A percentile compares a stretch with the other conserved stretches of the same genome.
Conservation (phyloP, 2,329 filamentous ascomycete species). For the Talaromyces albobiverticillius region DNA sequence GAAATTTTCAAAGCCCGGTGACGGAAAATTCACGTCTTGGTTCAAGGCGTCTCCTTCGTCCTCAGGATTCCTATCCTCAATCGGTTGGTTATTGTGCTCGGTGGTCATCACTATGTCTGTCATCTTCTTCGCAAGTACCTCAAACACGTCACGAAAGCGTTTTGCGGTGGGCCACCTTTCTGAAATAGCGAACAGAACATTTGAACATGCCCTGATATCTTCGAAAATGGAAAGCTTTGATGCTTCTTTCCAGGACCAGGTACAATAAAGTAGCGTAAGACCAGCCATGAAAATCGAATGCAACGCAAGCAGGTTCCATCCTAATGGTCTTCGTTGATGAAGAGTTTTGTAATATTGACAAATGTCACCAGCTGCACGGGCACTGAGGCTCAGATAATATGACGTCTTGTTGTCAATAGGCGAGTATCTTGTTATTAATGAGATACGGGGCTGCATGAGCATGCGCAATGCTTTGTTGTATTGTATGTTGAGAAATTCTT, state of each 20-base stretch:
- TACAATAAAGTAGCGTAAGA: neutral
- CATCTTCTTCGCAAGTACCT: neutral
- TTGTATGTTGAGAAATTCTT: neutral
- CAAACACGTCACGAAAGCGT: neutral
- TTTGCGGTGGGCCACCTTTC: neutral
- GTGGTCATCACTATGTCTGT: neutral
- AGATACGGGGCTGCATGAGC: neutral
- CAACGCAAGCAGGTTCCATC: neutral
- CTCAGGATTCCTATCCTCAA: neutral
- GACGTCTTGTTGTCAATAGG: neutral
- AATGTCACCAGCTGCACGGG: neutral
- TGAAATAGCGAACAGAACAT: neutral
- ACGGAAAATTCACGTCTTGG: neutral
- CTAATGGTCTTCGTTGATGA: neutral
- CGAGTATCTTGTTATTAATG: neutral
- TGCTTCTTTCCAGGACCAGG: neutral
- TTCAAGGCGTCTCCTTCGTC: neutral
- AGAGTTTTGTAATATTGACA: neutral
- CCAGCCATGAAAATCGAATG: slow-evolving; percentile 1
- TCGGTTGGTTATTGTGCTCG: neutral
- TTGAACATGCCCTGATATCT: neutral
- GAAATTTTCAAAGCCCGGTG: neutral
- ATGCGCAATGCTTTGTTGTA: neutral
- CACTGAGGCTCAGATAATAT: neutral
- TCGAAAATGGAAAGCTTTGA: neutral